A percentile compares a stretch with the other conserved stretches of the same genome.
These are phyloP conservation scores for Pythium rishiriense DNA, from an alignment of 352 stramenopile genomes.

Conservation along the genomic window DNA sequence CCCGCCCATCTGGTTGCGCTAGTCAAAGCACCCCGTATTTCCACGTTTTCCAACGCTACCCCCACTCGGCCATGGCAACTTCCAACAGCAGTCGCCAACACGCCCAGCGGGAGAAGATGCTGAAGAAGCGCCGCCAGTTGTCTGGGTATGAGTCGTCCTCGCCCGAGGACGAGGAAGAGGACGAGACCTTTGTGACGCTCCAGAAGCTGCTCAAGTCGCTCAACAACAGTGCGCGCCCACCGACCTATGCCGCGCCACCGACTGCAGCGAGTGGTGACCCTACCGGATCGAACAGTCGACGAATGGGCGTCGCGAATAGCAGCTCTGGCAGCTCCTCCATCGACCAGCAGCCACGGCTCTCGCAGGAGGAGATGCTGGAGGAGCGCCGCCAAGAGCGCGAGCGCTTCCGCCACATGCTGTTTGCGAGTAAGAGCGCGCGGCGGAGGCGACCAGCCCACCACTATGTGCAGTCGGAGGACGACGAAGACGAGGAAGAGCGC, in stretches of 20 bases:
- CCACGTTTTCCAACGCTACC: not conserved
- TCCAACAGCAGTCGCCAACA: slow-evolving; percentile 18
- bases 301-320: slow-evolving; percentile 4
- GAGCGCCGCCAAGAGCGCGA: slow-evolving; percentile 63
- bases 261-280: not conserved
- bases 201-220: slow-evolving; percentile 74
- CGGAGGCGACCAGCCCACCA: slow-evolving; percentile 47
- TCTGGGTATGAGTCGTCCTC: slow-evolving; percentile 39
- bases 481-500: slow-evolving; percentile 78
- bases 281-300: not conserved
- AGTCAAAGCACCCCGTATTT: too few relatives aligned
- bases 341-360: slow-evolving; percentile 30
- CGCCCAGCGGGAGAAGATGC: slow-evolving; percentile 25
- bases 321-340: not conserved
- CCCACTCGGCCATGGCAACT: not conserved
- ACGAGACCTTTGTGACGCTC: slow-evolving; percentile 79
- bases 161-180: slow-evolving; percentile 50
- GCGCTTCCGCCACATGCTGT: slow-evolving; percentile 62
- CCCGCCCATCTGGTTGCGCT: slow-evolving; percentile 6
- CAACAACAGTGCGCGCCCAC: slow-evolving; percentile 33
- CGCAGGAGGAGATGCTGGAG: slow-evolving; percentile 78
- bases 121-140: slow-evolving; percentile 47
- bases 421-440: slow-evolving; percentile 39
- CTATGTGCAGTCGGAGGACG: slow-evolving; percentile 40
- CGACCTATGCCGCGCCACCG: not conserved